Conservation (phyloP, 225 moss, liverwort and hornwort genomes). For the Pseudoscleropodium purum region DNA sequence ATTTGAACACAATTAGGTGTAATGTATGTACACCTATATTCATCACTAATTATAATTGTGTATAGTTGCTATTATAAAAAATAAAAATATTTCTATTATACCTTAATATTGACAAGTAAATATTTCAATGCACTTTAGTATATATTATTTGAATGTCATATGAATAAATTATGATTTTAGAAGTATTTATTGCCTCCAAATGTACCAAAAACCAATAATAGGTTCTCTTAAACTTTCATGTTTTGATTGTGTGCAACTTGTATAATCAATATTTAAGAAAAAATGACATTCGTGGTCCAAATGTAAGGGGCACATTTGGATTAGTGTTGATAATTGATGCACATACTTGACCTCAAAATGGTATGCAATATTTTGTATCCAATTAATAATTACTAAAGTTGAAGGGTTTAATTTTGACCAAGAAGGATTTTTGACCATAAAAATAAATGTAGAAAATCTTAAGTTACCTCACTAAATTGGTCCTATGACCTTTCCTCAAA, state of each 20-base stretch:
- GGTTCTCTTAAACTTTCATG: background rate
- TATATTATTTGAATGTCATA: background rate
- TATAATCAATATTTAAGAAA: background rate
- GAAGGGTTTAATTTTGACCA: too few species aligned
- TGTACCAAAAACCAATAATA: background rate
- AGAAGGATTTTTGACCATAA: background rate
- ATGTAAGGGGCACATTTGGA: background rate
- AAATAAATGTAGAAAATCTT: background rate
- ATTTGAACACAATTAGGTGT: too few species aligned
- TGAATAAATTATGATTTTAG: background rate
- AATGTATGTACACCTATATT: background rate
- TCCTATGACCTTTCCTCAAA: background rate
- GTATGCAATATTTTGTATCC: background rate
- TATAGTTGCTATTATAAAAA: background rate
- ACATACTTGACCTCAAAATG: too few species aligned
- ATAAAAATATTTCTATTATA: background rate
- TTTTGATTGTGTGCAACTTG: background rate
- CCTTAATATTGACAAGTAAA: background rate
- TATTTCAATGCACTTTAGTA: background rate
- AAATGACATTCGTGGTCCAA: background rate
- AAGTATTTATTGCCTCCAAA: rapidly evolving
- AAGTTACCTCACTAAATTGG: background rate
- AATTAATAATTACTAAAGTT: background rate
- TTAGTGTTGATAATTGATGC: background rate
- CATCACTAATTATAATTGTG: background rate